Percentiles rank a stretch among this genome's conserved stretches.
Evolutionary conservation across 352 stramenopile species (phyloP).

Genomic region (Phytophthora hibernalis): DNA sequence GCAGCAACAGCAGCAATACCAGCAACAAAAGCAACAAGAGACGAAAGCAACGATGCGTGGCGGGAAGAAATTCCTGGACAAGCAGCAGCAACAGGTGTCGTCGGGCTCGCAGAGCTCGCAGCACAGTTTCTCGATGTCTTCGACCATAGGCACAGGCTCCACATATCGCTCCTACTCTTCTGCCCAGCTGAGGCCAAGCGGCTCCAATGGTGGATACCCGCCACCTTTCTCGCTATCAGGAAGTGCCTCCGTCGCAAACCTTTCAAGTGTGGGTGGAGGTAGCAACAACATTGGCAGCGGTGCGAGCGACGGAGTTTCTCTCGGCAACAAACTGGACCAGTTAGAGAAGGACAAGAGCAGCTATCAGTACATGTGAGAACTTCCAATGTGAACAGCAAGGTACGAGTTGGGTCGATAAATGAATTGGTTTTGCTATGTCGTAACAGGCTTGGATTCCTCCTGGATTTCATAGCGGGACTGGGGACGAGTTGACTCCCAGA

Average conservation of each 20-base stretch:
- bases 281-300: constrained; percentile 28
- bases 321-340: constrained; percentile 79
- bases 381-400: constrained; percentile 7
- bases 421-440: constrained; percentile 25
- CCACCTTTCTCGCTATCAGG: constrained; percentile 49
- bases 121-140: constrained; percentile 46
- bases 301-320: constrained; percentile 37
- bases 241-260: constrained; percentile 40
- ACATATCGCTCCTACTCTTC: constrained; percentile 44
- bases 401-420: constrained; percentile 29
- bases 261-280: constrained; percentile 19
- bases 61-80: constrained; percentile 37
- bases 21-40: constrained; percentile 35
- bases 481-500: constrained; percentile 41
- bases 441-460: constrained; percentile 11
- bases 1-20: constrained; percentile 29
- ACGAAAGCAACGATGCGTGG: constrained; percentile 27
- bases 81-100: constrained; percentile 32
- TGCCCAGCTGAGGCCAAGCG: constrained; percentile 39
- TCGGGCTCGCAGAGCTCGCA: constrained; percentile 32
- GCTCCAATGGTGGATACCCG: constrained; percentile 32
- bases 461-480: constrained; percentile 21
- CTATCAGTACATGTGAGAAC: constrained; percentile 54
- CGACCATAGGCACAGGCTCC: constrained; percentile 38
- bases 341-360: constrained; percentile 73